Conservation (phyloP, 2,329 filamentous ascomycete genomes). For the Penicillium griseofulvum region DNA sequence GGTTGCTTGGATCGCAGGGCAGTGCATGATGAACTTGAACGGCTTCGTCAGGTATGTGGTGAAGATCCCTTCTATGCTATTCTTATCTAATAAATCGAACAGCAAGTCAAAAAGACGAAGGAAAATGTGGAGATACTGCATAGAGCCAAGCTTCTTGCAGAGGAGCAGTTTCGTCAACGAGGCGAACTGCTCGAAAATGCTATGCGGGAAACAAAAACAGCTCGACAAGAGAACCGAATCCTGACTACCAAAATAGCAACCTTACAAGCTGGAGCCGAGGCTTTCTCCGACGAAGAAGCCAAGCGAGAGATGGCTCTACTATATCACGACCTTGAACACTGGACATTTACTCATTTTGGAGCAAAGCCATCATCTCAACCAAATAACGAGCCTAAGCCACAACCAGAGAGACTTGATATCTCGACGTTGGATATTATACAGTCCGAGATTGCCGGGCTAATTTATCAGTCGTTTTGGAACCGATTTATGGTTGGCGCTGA, state of each 20-base stretch:
- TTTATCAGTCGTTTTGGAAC: constrained; percentile 1
- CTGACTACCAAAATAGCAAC: background rate
- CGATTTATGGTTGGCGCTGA: constrained; percentile 4
- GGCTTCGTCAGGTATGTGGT: background rate
- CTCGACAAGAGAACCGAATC: constrained; percentile 1
- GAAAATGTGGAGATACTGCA: background rate
- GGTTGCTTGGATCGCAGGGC: background rate
- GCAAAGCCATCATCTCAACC: background rate
- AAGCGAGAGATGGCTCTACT: constrained; percentile 10
- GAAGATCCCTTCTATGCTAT: too few relatives aligned
- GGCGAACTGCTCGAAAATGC: constrained; percentile 2
- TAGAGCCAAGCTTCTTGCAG: background rate
- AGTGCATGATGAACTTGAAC: background rate
- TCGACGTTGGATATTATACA: background rate
- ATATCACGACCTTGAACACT: constrained; percentile 10
- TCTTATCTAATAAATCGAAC: background rate
- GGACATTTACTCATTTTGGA: constrained; percentile 15
- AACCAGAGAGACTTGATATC: background rate
- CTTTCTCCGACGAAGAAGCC: constrained; percentile 14
- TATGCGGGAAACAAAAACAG: background rate
- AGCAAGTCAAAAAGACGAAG: background rate
- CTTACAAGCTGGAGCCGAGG: constrained; percentile 4
- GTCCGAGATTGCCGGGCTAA: background rate
- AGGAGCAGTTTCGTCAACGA: constrained; percentile 8
- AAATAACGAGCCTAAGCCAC: background rate